Evolutionary conservation across 768 basidiomycete genomes (phyloP).

Genomic region (Leucosporidium creatinivorum): DNA sequence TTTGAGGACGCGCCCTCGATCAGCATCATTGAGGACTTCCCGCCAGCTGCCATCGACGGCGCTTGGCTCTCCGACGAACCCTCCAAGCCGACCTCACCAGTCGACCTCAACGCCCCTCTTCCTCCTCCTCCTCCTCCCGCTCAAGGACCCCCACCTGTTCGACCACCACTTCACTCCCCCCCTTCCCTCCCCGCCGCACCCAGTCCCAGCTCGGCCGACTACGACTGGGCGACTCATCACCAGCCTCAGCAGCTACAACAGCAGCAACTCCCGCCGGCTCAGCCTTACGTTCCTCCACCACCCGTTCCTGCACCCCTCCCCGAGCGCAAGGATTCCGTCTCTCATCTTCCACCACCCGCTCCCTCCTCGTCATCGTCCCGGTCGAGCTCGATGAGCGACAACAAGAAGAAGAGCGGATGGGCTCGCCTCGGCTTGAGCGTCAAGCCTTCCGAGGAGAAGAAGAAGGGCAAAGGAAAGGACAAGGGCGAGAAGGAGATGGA

Average conservation of each 20-base stretch:
- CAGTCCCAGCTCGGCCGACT: conserved; percentile 33
- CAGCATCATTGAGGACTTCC: not conserved
- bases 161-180: not conserved
- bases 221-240: conserved; percentile 40
- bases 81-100: not conserved
- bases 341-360: conserved; percentile 34
- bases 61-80: not conserved
- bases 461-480: conserved; percentile 41
- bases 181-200: conserved; percentile 17
- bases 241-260: conserved; percentile 33
- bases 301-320: conserved; percentile 44
- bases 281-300: conserved; percentile 62
- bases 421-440: conserved; percentile 46
- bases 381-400: conserved; percentile 50
- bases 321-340: conserved; percentile 3
- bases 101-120: not conserved
- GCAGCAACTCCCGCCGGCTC: not conserved
- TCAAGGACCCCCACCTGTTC: not conserved
- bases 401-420: conserved; percentile 58
- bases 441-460: conserved; percentile 48
- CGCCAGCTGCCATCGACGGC: not conserved
- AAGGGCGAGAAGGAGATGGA: conserved; percentile 34
- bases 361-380: conserved; percentile 3
- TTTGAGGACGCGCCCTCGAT: not conserved
- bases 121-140: not conserved